Evolutionary conservation across 805 yeast genomes (phyloP), one percentile per base, ranked within the genome.

Genomic region (Lipomyces yamanashiensis): DNA sequence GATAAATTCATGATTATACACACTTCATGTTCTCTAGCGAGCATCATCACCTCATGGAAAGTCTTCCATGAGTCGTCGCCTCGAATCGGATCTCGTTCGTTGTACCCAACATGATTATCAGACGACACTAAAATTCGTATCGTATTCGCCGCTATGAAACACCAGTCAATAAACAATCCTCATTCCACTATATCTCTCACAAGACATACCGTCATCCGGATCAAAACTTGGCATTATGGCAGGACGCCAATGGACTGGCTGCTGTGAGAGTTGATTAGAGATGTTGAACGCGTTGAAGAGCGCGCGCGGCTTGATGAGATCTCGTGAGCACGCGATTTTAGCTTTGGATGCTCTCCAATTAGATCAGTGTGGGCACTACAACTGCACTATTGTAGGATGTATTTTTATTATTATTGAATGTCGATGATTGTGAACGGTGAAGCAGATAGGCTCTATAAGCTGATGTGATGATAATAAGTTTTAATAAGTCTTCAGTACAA

Each of bases 61-160:
- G 97, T 89, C 62, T 77, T 81, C 89, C 96, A 89, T 0, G 96
- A 84, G 72, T 95, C 99, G 70, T 89, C 88, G 0, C 97, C 96
- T 17, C 96, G 81, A 4, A 93, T 86, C 0, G 96, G 92, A 74
- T 95, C 98, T 44, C 83, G 84, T 73, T 95, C 99, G 63, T 86
- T 85, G 74, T 87, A 92, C 0, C 99, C 99, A 19, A 95, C 96
- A 79, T 95, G 99, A 73, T 95, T 95, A 73, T 95, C 99, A 0
- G 98, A 92, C 1, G 99, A 91, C 39, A 95, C 76, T 39, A 95
- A 83, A 19, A 95, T 83, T 28, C 89, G 78, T 17, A 92, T 84
- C 0, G 96, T 90, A 74, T 90, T 84, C n/a, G 64, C 52, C n/a
- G 33, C 63, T 59, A 15, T 23, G 19, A 50, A n/a, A 9, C 7